phyloP scores from a whole-genome alignment of 148 eudicot genomes.

The Beta vulgaris region DNA sequence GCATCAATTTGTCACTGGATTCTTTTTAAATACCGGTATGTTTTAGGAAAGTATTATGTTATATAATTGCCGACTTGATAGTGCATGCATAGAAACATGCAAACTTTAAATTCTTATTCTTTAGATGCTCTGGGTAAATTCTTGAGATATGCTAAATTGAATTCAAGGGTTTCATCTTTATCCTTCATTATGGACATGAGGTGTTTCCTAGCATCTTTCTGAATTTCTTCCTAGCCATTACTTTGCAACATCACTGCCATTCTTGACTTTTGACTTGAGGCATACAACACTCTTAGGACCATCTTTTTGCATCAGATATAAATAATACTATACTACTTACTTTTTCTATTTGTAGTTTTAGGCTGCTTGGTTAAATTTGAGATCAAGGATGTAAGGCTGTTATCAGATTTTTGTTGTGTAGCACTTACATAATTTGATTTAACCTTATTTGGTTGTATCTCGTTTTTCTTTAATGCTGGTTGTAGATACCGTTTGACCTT shows the following conservation, averaged over 20 bases:
- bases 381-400: background rate
- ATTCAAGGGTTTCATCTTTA: background rate
- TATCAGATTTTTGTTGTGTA: no score
- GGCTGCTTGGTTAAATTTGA: background rate
- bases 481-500: no score
- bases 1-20: no score
- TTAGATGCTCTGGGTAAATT: background rate
- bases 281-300: background rate
- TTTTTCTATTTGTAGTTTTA: no score
- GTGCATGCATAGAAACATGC: conserved; percentile 8
- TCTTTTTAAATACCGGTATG: no score
- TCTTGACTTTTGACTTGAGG: conserved; percentile 10
- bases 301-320: no score
- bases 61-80: background rate
- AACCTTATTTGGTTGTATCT: no score
- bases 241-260: background rate
- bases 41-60: no score
- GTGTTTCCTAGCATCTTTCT: conserved; percentile 5
- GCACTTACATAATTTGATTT: no score
- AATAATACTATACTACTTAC: no score
- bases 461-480: no score
- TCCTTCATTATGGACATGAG: background rate
- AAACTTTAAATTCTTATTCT: conserved; percentile 3
- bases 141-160: conserved; percentile 11
- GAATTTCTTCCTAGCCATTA: background rate